Conservation (phyloP, 2,329 filamentous ascomycete species). For the Eutypa lata region DNA sequence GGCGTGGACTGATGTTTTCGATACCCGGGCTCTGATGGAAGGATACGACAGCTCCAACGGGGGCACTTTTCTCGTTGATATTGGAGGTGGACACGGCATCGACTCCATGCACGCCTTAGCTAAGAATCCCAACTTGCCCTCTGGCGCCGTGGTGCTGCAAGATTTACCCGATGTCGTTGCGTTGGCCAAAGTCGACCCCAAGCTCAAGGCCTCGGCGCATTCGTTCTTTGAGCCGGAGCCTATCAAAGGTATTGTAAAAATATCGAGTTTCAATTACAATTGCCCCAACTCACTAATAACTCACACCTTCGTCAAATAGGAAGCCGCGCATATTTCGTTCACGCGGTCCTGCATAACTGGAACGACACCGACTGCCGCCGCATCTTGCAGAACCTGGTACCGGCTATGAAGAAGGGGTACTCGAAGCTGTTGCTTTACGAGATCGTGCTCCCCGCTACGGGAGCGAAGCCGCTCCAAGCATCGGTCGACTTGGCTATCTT, state of each 20-base stretch:
- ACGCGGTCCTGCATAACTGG: neutral
- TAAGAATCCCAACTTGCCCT: neutral
- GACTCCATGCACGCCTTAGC: neutral
- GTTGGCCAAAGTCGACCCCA: neutral
- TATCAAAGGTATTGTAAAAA: neutral
- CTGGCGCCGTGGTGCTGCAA: neutral
- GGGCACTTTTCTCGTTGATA: neutral
- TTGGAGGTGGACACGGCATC: neutral
- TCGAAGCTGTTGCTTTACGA: neutral
- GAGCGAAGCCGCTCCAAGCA: neutral
- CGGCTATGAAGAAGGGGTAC: neutral
- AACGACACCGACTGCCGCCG: neutral
- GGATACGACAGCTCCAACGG: neutral
- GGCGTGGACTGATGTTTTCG: neutral
- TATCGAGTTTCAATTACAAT: neutral
- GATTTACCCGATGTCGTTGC: neutral
- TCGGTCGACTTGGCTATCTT: neutral
- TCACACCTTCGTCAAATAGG: neutral
- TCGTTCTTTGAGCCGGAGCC: neutral
- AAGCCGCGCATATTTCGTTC: neutral
- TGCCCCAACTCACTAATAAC: neutral
- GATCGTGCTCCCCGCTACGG: neutral
- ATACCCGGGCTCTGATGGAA: neutral
- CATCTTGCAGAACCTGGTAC: neutral
- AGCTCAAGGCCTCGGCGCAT: neutral